A percentile compares a stretch with the other conserved stretches of the same genome.
phyloP scores from a whole-genome alignment of 1,284 basidiomycete genomes.

The Heterobasidion irregulare region DNA sequence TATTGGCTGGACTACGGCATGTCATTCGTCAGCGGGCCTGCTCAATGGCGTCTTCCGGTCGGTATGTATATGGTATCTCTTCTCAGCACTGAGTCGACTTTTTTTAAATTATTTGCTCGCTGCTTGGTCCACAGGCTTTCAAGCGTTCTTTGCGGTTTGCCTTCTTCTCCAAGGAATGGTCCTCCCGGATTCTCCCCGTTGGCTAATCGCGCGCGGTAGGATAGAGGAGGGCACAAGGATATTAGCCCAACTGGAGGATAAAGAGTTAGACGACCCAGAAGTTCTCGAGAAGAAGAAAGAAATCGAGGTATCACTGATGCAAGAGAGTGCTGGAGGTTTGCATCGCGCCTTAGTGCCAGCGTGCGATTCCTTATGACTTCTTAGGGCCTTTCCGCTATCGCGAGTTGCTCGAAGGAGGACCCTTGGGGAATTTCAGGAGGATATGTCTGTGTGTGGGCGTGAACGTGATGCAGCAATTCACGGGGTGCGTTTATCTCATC shows the following conservation, averaged over 20 bases:
- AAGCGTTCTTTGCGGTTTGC: conserved; percentile 31
- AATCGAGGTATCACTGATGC: conserved; percentile 28
- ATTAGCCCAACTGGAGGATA: conserved; percentile 30
- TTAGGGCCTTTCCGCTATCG: conserved; percentile 27
- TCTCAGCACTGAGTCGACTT: not conserved
- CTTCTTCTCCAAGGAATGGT: conserved; percentile 28
- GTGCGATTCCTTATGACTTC: not conserved
- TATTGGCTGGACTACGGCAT: conserved; percentile 42
- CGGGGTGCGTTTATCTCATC: conserved; percentile 12
- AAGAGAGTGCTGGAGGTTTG: conserved; percentile 31
- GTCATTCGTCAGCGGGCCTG: conserved; percentile 27
- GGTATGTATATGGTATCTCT: conserved; percentile 12
- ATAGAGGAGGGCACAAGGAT: conserved; percentile 28
- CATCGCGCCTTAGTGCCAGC: conserved; percentile 2
- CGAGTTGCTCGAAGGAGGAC: conserved; percentile 30
- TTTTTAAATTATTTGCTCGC: not conserved
- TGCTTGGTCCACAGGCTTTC: conserved; percentile 19
- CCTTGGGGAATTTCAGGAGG: conserved; percentile 32
- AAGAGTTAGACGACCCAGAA: conserved; percentile 23
- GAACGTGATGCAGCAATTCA: conserved; percentile 36
- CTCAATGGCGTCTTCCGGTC: conserved; percentile 37
- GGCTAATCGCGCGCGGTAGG: conserved; percentile 34
- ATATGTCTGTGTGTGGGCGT: conserved; percentile 30
- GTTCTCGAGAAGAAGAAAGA: conserved; percentile 27
- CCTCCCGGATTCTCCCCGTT: conserved; percentile 33